Percentiles rank a stretch among this genome's conserved stretches.
Conservation (phyloP, 805 yeast species). For the Schizosaccharomyces pombe region DNA sequence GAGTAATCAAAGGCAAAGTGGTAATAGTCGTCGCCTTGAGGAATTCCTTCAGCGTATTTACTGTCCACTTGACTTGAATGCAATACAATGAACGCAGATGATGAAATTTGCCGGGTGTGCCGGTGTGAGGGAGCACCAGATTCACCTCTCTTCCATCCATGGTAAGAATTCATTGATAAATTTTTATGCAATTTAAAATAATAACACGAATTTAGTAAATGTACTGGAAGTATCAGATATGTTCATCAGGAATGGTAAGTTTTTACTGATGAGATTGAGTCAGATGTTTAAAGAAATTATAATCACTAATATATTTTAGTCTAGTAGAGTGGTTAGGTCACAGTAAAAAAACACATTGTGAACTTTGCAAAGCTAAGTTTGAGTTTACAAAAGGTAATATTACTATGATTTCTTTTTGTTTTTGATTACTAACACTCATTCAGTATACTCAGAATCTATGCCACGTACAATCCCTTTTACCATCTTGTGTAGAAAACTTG, state of each 20-base stretch:
- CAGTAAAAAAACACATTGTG: constrained; percentile 46
- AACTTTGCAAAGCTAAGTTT: constrained; percentile 63
- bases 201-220: constrained; percentile 25
- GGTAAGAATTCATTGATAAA: background rate
- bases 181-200: background rate
- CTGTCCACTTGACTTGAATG: background rate
- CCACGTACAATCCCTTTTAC: constrained; percentile 37
- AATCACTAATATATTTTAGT: constrained; percentile 8
- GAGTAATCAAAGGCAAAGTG: too few species aligned
- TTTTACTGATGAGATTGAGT: background rate
- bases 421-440: too few species aligned
- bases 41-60: too few species aligned
- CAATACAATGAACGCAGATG: constrained; percentile 2
- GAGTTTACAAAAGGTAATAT: constrained; percentile 33
- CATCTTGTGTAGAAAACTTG: constrained; percentile 23
- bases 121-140: constrained; percentile 4
- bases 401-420: too few species aligned
- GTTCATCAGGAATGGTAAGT: constrained; percentile 68
- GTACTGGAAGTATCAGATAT: constrained; percentile 79
- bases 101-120: constrained; percentile 5
- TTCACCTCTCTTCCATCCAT: constrained; percentile 4
- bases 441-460: constrained; percentile 36
- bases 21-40: too few species aligned
- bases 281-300: too few species aligned
- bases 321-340: constrained; percentile 67